Evolutionary conservation across 2,329 filamentous ascomycete species (phyloP).

Genomic region (Hypoxylon sp.): DNA sequence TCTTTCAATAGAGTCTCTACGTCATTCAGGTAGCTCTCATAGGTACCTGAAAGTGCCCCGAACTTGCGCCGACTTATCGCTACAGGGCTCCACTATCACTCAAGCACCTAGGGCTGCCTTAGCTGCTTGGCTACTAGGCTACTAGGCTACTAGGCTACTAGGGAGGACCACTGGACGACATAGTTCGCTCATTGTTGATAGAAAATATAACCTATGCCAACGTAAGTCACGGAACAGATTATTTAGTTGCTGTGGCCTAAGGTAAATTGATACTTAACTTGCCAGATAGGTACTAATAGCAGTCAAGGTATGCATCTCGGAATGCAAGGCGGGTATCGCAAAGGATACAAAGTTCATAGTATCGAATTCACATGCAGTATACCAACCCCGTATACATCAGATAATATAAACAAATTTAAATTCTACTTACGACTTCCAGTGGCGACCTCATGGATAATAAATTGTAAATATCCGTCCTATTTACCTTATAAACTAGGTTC

Average conservation of each 20-base stretch:
- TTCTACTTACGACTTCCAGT: neutral
- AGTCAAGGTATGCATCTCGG: neutral
- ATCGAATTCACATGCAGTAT: neutral
- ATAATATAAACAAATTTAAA: too few relatives aligned
- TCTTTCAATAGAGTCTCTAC: conserved; percentile 12
- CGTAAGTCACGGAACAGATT: neutral
- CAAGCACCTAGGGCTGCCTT: too few relatives aligned
- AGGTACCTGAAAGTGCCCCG: conserved; percentile 11
- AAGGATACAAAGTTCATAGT: neutral
- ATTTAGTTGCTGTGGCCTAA: neutral
- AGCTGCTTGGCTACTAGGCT: too few relatives aligned
- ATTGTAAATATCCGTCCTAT: neutral
- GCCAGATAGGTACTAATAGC: neutral
- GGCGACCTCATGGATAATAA: neutral
- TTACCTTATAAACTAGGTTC: neutral
- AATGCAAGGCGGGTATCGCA: neutral
- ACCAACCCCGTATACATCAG: too few relatives aligned
- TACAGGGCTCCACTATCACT: neutral
- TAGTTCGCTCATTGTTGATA: neutral
- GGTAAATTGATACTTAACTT: neutral
- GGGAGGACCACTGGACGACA: neutral
- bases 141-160: too few relatives aligned
- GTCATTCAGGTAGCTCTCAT: conserved; percentile 23
- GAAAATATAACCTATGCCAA: neutral
- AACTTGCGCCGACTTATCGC: conserved; percentile 3